Evolutionary conservation across 176 grass and related monocot species (phyloP), one percentile per base, ranked within the genome.

Genomic region (Saccharum spontaneum): DNA sequence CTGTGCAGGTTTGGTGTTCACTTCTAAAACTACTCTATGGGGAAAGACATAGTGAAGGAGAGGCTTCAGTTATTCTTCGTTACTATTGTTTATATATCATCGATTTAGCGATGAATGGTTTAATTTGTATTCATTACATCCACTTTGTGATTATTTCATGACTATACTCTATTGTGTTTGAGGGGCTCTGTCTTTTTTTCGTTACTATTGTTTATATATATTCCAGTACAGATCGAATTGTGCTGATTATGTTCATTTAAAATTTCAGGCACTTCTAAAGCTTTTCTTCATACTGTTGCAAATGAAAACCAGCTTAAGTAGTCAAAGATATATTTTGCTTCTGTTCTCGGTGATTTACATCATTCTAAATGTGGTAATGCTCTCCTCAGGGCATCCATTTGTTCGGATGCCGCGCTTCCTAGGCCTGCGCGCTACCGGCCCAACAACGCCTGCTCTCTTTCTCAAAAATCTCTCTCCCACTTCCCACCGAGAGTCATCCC

Each of bases 51-150:
- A 34, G 33, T 34, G 33, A 34, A 87, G 86, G 89, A 73, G 91
- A 98, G 89, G 93, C 91, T 76, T 55, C 89, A 49, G 78, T 77
- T 87, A 86, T 92, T 50, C 91, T 98, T 82, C 82, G 89, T 70
- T 98, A 78, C 80, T 98, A 98, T 71, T 98, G 92, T 88, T 77
- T 98, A 89, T 98, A 98, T 81, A 78, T 93, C 80, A 95, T 93
- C 73, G 83, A 79, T 80, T 90, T 98, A 90, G 91, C 89, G 50
- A 93, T 95, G 91, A 98, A 93, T 43, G 95, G 93, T 98, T 43
- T 43, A 43, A 43, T 43, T 82, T 64, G 86, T 90, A 59, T 41
- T 48, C 60, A 26, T 20, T 72, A 55, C 72, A 26, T 71, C 17
- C 46, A 69, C 33, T 34, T 3, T 34, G 33, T 34, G 33, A 34